A percentile compares a stretch with the other conserved stretches of the same genome.
Conservation (phyloP, 2,329 filamentous ascomycete genomes). For the Trichophyton simii region DNA sequence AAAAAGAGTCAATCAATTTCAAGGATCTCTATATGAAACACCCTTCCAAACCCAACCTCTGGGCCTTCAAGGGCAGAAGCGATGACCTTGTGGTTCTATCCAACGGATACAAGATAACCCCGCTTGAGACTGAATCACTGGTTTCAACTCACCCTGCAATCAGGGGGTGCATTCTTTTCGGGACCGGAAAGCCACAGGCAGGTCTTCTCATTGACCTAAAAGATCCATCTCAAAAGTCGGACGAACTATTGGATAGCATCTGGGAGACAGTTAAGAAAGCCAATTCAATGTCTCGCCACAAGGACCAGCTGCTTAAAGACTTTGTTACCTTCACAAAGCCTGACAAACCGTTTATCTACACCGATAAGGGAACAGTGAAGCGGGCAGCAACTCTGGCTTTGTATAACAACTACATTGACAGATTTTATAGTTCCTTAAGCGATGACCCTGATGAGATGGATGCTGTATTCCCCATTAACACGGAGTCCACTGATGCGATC, state of each 20-base stretch:
- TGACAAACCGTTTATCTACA: neutral
- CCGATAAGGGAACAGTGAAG: conserved; percentile 8
- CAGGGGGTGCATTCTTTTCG: neutral
- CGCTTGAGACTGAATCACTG: neutral
- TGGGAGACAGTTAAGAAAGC: conserved; percentile 4
- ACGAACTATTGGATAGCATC: conserved; percentile 4
- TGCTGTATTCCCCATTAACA: neutral
- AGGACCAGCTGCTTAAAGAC: neutral
- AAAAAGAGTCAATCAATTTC: neutral
- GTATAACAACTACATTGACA: conserved; percentile 13
- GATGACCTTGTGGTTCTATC: conserved; percentile 3
- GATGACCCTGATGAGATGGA: neutral
- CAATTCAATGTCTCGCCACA: conserved; percentile 1
- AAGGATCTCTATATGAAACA: neutral
- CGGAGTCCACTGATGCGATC: neutral
- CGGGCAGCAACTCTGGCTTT: conserved; percentile 12
- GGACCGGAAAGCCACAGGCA: neutral
- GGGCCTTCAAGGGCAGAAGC: neutral
- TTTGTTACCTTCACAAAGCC: conserved; percentile 3
- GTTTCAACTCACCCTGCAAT: neutral
- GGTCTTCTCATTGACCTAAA: neutral
- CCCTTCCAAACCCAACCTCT: neutral
- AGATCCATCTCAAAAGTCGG: conserved; percentile 3
- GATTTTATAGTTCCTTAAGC: conserved; percentile 2
- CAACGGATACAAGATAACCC: conserved; percentile 4